phyloP scores from a whole-genome alignment of 495 filamentous ascomycete genomes.

The Chaetomium fimeti region DNA sequence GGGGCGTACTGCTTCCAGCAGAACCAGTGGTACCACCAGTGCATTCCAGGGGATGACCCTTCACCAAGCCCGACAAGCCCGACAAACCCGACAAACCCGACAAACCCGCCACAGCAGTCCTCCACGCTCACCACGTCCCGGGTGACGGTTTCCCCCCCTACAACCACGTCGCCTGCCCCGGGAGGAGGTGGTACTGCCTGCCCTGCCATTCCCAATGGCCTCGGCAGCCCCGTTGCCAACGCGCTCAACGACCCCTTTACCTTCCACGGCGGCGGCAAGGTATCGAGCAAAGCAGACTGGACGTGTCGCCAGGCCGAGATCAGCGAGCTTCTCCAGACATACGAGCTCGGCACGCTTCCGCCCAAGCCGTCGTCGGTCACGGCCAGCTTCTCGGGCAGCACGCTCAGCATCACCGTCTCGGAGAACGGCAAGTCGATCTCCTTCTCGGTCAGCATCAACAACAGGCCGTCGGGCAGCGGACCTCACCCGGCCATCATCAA shows the following conservation, averaged over 20 bases:
- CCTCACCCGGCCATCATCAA: slow-evolving; percentile 51
- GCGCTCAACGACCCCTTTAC: slow-evolving; percentile 53
- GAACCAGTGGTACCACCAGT: slow-evolving; percentile 47
- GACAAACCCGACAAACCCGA: slow-evolving; percentile 8
- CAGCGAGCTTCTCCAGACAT: slow-evolving; percentile 47
- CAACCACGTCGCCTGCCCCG: slow-evolving; percentile 8
- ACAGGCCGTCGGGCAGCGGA: slow-evolving; percentile 37
- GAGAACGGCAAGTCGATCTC: slow-evolving; percentile 47
- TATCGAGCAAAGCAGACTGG: slow-evolving; percentile 48
- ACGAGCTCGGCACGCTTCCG: slow-evolving; percentile 53
- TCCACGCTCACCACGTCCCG: slow-evolving; percentile 17
- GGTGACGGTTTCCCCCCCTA: slow-evolving; percentile 8
- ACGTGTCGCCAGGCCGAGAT: slow-evolving; percentile 52
- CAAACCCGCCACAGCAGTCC: slow-evolving; percentile 9
- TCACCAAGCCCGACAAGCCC: slow-evolving; percentile 15
- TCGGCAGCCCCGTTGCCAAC: slow-evolving; percentile 24
- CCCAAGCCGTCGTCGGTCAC: slow-evolving; percentile 43
- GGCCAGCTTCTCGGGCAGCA: slow-evolving; percentile 41
- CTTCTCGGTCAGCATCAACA: slow-evolving; percentile 49
- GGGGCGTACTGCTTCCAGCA: slow-evolving; percentile 41
- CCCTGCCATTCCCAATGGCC: slow-evolving; percentile 23
- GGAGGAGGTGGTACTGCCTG: slow-evolving; percentile 20
- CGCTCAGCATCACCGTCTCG: slow-evolving; percentile 42
- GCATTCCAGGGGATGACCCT: slow-evolving; percentile 32
- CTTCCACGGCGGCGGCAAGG: slow-evolving; percentile 46